Conservation (phyloP, 495 filamentous ascomycete genomes). For the Apodospora peruviana region DNA sequence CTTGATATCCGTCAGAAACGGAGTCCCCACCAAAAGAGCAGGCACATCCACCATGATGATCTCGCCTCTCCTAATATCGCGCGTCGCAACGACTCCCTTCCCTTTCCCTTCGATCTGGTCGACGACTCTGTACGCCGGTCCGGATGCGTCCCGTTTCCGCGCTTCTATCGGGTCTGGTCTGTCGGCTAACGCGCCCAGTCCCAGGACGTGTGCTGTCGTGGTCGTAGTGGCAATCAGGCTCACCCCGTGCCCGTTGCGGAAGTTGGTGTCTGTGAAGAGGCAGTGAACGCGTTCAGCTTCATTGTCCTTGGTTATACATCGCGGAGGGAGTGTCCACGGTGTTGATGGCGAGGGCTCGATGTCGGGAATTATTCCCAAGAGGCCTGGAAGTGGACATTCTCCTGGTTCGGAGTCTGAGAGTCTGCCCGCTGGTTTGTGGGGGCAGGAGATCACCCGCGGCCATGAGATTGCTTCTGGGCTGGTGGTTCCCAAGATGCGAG, state of each 20-base stretch:
- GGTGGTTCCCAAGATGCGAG: too few species aligned
- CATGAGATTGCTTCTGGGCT: too few species aligned
- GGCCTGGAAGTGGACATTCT: slow-evolving; percentile 7
- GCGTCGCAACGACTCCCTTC: slow-evolving; percentile 29
- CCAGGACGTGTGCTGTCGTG: slow-evolving; percentile 20
- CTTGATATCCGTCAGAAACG: slow-evolving; percentile 24
- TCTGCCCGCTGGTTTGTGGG: slow-evolving; percentile 4
- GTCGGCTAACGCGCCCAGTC: slow-evolving; percentile 24
- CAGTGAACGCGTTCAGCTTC: slow-evolving; percentile 18
- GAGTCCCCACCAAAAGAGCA: slow-evolving; percentile 24
- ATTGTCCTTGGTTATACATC: slow-evolving; percentile 5
- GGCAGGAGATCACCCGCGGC: too few species aligned
- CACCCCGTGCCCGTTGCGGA: slow-evolving; percentile 25
- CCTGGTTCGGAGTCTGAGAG: not conserved
- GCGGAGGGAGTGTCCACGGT: slow-evolving; percentile 12
- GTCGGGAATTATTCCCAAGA: not conserved
- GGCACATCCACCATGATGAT: slow-evolving; percentile 36
- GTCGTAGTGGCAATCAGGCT: slow-evolving; percentile 24
- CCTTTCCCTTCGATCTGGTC: slow-evolving; percentile 31
- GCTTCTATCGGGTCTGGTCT: slow-evolving; percentile 12
- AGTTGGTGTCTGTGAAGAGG: slow-evolving; percentile 26
- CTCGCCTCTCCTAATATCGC: slow-evolving; percentile 28
- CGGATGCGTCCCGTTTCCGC: slow-evolving; percentile 2
- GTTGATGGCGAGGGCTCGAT: not conserved
- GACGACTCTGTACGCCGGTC: slow-evolving; percentile 18